Evolutionary conservation across 2,329 filamentous ascomycete genomes (phyloP).

Genomic region (Gremmenia infestans): DNA sequence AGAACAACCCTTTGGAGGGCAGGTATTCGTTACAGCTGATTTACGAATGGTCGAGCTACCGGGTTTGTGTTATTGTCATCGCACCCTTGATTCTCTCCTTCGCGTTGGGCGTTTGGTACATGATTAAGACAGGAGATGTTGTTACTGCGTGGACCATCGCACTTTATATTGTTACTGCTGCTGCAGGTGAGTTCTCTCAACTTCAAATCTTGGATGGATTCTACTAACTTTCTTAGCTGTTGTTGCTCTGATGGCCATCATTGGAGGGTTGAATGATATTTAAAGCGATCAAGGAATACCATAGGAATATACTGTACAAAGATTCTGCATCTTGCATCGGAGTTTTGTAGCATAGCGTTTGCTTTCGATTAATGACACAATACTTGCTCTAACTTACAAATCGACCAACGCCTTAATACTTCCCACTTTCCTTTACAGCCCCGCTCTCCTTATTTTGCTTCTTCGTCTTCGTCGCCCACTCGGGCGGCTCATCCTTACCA

Average conservation of each 20-base stretch:
- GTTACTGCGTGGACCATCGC: conserved; percentile 22
- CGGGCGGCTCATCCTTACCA: conserved; percentile 55
- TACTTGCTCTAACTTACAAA: background rate
- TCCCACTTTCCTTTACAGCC: conserved; percentile 42
- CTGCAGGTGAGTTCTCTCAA: conserved; percentile 13
- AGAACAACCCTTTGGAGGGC: conserved; percentile 20
- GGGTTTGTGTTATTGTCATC: conserved; percentile 16
- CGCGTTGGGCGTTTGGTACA: conserved; percentile 20
- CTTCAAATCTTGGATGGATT: background rate
- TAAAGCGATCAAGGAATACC: conserved; percentile 2
- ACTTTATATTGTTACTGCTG: conserved; percentile 24
- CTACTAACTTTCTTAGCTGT: conserved; percentile 11
- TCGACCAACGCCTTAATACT: conserved; percentile 15
- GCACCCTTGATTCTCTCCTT: conserved; percentile 17
- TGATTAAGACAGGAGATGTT: conserved; percentile 18
- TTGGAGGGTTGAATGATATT: conserved; percentile 24
- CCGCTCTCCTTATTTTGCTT: conserved; percentile 52
- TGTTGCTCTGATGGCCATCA: conserved; percentile 24
- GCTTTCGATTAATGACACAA: background rate
- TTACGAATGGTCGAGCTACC: conserved; percentile 21
- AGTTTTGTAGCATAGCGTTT: background rate
- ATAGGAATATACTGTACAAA: background rate
- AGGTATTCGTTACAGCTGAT: conserved; percentile 13
- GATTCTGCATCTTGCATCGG: background rate
- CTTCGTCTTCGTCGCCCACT: conserved; percentile 53